Conservation (phyloP, 164 flowering plant species). For the Stephania japonica region DNA sequence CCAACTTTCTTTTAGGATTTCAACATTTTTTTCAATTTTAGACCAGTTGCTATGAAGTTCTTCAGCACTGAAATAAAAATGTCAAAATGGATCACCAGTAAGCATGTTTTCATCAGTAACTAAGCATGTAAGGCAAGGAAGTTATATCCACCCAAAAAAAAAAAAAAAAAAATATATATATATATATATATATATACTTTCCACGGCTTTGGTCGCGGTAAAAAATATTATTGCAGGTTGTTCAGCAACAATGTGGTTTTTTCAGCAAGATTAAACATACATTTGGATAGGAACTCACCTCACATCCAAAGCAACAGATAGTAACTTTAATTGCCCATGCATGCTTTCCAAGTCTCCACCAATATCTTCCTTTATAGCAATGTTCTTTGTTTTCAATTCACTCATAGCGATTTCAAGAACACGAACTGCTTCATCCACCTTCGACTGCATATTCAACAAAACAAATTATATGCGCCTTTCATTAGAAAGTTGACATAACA, state of each 20-base stretch:
- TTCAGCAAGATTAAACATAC: not conserved
- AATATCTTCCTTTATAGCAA: conserved; percentile 4
- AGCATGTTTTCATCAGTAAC: too few species aligned
- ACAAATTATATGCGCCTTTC: not conserved
- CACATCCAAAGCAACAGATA: conserved; percentile 14
- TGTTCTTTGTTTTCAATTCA: not conserved
- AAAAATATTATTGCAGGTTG: too few species aligned
- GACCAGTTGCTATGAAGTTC: conserved; percentile 14
- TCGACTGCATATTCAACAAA: conserved; percentile 13
- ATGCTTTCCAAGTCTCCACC: not conserved
- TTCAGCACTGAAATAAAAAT: conserved; percentile 13
- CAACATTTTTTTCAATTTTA: conserved; percentile 2
- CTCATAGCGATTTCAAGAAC: conserved; percentile 16
- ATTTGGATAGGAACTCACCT: conserved; percentile 15
- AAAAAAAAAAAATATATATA: too few species aligned
- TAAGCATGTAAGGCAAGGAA: not conserved
- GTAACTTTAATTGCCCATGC: conserved; percentile 19
- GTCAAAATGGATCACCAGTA: too few species aligned
- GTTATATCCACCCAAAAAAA: too few species aligned
- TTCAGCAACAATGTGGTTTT: not conserved
- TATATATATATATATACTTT: too few species aligned
- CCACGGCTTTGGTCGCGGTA: too few species aligned
- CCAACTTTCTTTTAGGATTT: conserved; percentile 14
- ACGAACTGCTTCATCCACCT: conserved; percentile 15
- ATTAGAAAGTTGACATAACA: not conserved